These are phyloP conservation scores for Taiwanofungus camphoratus DNA, from an alignment of 1,284 basidiomycete species.

Conservation along the genomic window DNA sequence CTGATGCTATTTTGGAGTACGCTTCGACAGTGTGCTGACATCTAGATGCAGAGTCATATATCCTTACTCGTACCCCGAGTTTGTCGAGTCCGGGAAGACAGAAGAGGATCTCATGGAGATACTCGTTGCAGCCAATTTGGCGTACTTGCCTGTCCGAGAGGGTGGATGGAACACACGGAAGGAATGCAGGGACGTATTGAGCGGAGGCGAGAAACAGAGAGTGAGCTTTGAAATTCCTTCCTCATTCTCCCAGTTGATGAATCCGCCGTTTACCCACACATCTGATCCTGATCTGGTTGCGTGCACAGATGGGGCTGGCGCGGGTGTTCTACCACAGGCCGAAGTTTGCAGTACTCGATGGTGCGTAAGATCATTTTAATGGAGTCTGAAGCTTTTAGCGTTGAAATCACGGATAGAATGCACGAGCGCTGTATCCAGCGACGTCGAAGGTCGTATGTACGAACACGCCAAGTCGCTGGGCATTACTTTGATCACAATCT, in stretches of 20 bases:
- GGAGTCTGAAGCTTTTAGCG: background rate
- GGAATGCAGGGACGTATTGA: slow-evolving; percentile 94
- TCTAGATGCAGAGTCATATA: slow-evolving; percentile 54
- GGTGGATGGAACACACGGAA: slow-evolving; percentile 88
- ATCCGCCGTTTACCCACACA: background rate
- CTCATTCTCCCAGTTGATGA: too few relatives aligned
- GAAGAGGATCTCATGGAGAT: slow-evolving; percentile 70
- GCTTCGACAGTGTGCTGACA: background rate
- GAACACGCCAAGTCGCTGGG: slow-evolving; percentile 88
- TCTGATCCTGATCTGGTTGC: background rate
- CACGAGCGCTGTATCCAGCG: slow-evolving; percentile 93
- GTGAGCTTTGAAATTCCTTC: slow-evolving; percentile 34
- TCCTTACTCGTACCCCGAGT: slow-evolving; percentile 80
- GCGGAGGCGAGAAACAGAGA: slow-evolving; percentile 93
- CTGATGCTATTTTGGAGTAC: background rate
- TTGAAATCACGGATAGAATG: slow-evolving; percentile 54
- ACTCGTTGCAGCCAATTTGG: slow-evolving; percentile 76
- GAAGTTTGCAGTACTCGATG: slow-evolving; percentile 70
- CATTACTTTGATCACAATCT: slow-evolving; percentile 92
- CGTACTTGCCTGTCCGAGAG: slow-evolving; percentile 82
- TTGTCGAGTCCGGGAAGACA: slow-evolving; percentile 57
- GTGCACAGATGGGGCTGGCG: slow-evolving; percentile 74
- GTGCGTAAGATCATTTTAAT: slow-evolving; percentile 31
- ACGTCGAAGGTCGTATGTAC: slow-evolving; percentile 96
- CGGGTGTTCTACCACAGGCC: slow-evolving; percentile 84